Base-by-base conservation (phyloP, 2,329 filamentous ascomycete species). In the Ceratocystis albifundus region DNA sequence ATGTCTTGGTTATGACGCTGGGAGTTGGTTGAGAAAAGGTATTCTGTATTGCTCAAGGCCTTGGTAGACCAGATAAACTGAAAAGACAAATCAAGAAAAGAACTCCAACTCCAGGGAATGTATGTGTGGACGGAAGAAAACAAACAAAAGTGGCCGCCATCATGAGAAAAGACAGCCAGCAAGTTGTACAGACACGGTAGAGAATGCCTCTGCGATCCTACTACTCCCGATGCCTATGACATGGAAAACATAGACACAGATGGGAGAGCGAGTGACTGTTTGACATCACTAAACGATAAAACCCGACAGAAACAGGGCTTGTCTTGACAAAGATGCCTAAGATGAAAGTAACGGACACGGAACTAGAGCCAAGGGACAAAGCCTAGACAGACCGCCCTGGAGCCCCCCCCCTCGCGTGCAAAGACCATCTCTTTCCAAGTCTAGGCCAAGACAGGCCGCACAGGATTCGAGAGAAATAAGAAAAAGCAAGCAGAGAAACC, bases 101-200 rank as follows among this genome's bases (percentile, higher is more conserved):
- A 68, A 68, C 67, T 68, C 64, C 67, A 66, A 68, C 67, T 68
- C 67, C 67, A 36, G 63, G 65, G 45, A 41, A 65, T 68, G 62
- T 65, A 55, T 44, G 44, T 62, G 53, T 50, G 64, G 55, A 48
- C 46, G 25, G 57, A 62, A 50, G 25, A 61, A 62, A 65, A 48
- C 61, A 48, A 64, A 66, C 45, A 20, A 67, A 67, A 64, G 46
- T 44, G 48, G 32, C 30, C 25, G 7, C 32, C 55, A 36, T 59
- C 28, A 8, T 59, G 55, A n/a, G 22, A 53, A 53, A 53, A 25
- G n/a, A 57, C 3, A 59, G 28, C 55, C 53, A 59, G 25, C 55
- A 59, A 59, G 55, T 10, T 25, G 15, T 36, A 17, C n/a, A 32
- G 55, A n/a, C 22, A 22, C n/a, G 55, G 10, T 3, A n/a, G n/a